A percentile compares a stretch with the other conserved stretches of the same genome.
Evolutionary conservation across 2,329 filamentous ascomycete species (phyloP).

Genomic region (Cladosporium sp.): DNA sequence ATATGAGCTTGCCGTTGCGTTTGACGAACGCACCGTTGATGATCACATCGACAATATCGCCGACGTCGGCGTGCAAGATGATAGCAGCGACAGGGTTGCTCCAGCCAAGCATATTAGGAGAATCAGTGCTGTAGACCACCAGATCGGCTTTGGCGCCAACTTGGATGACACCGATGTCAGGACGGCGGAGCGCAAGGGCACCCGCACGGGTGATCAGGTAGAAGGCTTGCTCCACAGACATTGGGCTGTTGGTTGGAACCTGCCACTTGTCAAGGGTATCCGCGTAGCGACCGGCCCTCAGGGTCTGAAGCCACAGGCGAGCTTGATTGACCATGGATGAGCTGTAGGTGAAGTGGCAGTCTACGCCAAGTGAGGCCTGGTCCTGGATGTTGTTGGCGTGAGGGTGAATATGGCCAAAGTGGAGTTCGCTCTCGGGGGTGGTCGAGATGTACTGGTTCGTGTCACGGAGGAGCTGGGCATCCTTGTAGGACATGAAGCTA

Average conservation of each 20-base stretch:
- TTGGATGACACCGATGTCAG: constrained; percentile 53
- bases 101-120: constrained; percentile 56
- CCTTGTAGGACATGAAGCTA: constrained; percentile 44
- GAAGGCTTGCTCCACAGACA: constrained; percentile 58
- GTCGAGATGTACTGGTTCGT: constrained; percentile 58
- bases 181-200: constrained; percentile 52
- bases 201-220: constrained; percentile 56
- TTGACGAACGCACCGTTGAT: constrained; percentile 54
- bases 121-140: constrained; percentile 53
- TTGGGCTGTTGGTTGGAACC: constrained; percentile 51
- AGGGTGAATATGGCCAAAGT: constrained; percentile 57
- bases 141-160: constrained; percentile 57
- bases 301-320: constrained; percentile 55
- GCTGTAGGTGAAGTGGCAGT: constrained; percentile 27
- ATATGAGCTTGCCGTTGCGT: constrained; percentile 38
- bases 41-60: constrained; percentile 54
- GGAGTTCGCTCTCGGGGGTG: constrained; percentile 61
- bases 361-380: constrained; percentile 41
- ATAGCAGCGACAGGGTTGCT: constrained; percentile 57
- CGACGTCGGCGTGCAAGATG: constrained; percentile 56
- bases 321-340: constrained; percentile 48
- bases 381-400: constrained; percentile 48
- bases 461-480: constrained; percentile 46
- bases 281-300: constrained; percentile 43
- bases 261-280: constrained; percentile 43